Evolutionary conservation across 306 rosid genomes (phyloP).

Genomic region (Malus fusca): DNA sequence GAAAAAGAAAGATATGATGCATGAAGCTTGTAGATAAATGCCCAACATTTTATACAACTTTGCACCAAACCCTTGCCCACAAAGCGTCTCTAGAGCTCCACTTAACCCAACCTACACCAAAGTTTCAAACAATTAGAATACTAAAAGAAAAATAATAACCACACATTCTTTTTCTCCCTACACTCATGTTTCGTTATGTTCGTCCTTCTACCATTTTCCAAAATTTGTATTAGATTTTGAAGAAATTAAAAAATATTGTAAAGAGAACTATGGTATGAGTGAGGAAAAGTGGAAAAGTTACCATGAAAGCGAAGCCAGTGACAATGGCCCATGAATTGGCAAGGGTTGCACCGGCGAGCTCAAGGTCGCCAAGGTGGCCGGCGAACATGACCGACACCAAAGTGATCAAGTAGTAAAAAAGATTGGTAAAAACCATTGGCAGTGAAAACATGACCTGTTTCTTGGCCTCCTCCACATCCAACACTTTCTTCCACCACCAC

Average conservation of each 20-base stretch:
- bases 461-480: constrained; percentile 61
- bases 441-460: constrained; percentile 47
- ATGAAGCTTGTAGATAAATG: constrained; percentile 64
- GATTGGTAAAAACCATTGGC: constrained; percentile 70
- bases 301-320: constrained; percentile 69
- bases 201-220: too few species aligned
- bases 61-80: constrained; percentile 89
- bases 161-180: too few species aligned
- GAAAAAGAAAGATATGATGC: constrained; percentile 49
- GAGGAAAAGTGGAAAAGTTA: neutral
- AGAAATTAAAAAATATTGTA: too few species aligned
- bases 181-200: too few species aligned
- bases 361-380: constrained; percentile 76
- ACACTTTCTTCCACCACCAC: constrained; percentile 44
- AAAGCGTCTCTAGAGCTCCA: constrained; percentile 80
- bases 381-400: constrained; percentile 78
- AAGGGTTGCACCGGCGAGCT: constrained; percentile 78
- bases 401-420: constrained; percentile 45
- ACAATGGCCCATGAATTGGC: constrained; percentile 78
- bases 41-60: constrained; percentile 51
- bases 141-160: neutral
- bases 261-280: neutral
- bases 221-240: too few species aligned
- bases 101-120: constrained; percentile 59
- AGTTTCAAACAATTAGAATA: neutral